Evolutionary conservation across 2,329 filamentous ascomycete species (phyloP).

Genomic region (Zymoseptoria brevis): DNA sequence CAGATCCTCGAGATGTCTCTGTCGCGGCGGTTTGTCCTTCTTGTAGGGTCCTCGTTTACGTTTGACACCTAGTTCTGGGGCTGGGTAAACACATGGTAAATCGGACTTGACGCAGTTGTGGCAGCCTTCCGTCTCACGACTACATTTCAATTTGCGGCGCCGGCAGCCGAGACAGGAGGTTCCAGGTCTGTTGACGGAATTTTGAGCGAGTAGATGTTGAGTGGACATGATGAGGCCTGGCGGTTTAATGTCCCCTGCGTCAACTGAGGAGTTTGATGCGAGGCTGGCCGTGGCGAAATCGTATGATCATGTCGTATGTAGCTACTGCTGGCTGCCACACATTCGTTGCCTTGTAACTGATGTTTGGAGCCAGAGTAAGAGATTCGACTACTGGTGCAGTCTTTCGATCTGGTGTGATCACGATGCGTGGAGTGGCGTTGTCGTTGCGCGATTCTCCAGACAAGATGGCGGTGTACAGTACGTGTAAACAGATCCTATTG

Average conservation of each 20-base stretch:
- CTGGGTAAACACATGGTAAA: constrained; percentile 23
- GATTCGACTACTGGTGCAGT: too few relatives aligned
- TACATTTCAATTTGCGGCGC: constrained; percentile 24
- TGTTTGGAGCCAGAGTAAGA: too few relatives aligned
- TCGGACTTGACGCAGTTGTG: constrained; percentile 21
- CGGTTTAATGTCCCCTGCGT: background rate
- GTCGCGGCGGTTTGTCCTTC: constrained; percentile 22
- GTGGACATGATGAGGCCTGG: constrained; percentile 8
- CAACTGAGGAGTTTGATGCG: background rate
- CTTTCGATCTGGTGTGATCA: too few relatives aligned
- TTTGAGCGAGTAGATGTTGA: constrained; percentile 9
- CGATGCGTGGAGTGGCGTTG: too few relatives aligned
- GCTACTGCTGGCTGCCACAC: background rate
- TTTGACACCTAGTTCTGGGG: constrained; percentile 20
- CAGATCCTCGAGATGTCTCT: constrained; percentile 24
- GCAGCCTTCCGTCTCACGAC: constrained; percentile 20
- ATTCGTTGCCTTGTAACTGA: background rate
- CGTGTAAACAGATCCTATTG: too few relatives aligned
- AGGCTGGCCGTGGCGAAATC: background rate
- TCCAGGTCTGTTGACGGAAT: constrained; percentile 20
- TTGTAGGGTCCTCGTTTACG: constrained; percentile 26
- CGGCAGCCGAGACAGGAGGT: constrained; percentile 24
- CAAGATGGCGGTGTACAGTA: too few relatives aligned
- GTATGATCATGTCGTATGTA: background rate
- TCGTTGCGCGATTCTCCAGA: too few relatives aligned